phyloP scores from a whole-genome alignment of 176 grass and related monocot genomes.

The Tillandsia fasciculata region DNA sequence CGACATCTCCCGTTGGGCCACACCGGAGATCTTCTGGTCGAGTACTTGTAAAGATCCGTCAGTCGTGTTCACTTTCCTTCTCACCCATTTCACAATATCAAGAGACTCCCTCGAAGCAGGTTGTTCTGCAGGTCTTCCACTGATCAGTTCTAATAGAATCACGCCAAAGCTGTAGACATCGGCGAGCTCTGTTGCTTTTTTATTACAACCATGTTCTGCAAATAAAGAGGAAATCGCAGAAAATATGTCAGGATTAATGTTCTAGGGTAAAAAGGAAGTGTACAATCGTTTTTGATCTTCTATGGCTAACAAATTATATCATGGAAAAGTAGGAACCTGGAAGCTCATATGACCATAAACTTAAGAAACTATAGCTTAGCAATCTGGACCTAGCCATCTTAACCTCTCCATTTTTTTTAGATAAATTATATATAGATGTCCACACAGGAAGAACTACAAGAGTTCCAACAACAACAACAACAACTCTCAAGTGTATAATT shows the following conservation, averaged over 20 bases:
- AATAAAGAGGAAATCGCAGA: conserved; percentile 7
- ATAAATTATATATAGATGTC: too few species aligned
- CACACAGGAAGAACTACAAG: neutral
- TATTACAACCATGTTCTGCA: conserved; percentile 43
- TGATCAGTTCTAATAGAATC: conserved; percentile 66
- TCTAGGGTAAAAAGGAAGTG: neutral
- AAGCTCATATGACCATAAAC: too few species aligned
- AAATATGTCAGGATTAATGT: neutral
- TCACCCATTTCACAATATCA: conserved; percentile 56
- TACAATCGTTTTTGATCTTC: neutral
- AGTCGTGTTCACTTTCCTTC: conserved; percentile 46
- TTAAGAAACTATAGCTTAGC: too few species aligned
- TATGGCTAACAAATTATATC: too few species aligned
- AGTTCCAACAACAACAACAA: neutral
- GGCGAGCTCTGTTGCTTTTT: conserved; percentile 51
- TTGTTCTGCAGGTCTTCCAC: conserved; percentile 46
- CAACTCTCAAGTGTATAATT: neutral
- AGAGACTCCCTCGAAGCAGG: conserved; percentile 31
- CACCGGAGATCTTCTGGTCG: conserved; percentile 28
- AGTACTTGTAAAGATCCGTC: conserved; percentile 37
- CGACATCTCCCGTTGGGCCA: conserved; percentile 31
- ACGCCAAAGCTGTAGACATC: conserved; percentile 76
- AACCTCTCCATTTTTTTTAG: too few species aligned
- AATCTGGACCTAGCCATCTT: too few species aligned
- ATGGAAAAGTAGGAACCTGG: too few species aligned